These are phyloP conservation scores for Lobosporangium transversale DNA, from an alignment of 192 early-diverging fungal genomes.

Conservation along the genomic window DNA sequence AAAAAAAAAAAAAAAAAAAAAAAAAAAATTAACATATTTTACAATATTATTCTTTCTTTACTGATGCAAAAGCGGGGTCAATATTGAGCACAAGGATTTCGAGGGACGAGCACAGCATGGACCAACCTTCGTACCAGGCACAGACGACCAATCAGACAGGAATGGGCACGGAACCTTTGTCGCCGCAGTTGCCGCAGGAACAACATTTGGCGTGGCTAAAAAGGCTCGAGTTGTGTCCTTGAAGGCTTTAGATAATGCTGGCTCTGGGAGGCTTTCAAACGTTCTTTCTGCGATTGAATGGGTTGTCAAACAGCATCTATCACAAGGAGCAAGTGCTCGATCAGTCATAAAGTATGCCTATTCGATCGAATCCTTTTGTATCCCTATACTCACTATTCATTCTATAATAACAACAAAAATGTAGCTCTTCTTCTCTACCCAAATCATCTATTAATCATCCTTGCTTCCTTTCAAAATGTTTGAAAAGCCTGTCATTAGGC, in stretches of 20 bases:
- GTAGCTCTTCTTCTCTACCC: neutral
- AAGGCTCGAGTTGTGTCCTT: slow-evolving; percentile 62
- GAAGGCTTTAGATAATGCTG: slow-evolving; percentile 61
- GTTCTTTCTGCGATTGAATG: slow-evolving; percentile 61
- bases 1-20: neutral
- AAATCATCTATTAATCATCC: neutral
- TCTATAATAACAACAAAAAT: no score
- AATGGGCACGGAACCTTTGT: slow-evolving; percentile 72
- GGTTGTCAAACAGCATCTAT: slow-evolving; percentile 58
- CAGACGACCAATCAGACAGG: slow-evolving; percentile 40
- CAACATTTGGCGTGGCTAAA: slow-evolving; percentile 68
- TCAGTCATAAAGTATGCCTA: slow-evolving; percentile 56
- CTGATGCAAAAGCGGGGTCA: slow-evolving; percentile 44
- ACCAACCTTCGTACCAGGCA: slow-evolving; percentile 51
- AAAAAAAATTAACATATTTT: neutral
- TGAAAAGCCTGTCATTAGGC: slow-evolving; percentile 60
- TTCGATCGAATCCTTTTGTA: no score
- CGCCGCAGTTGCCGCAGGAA: slow-evolving; percentile 64
- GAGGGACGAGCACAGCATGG: slow-evolving; percentile 60
- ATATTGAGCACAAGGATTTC: slow-evolving; percentile 58
- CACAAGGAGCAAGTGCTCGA: slow-evolving; percentile 24
- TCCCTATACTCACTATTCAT: no score
- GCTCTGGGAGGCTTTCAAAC: slow-evolving; percentile 59
- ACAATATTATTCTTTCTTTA: neutral
- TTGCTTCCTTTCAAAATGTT: neutral